phyloP scores from a whole-genome alignment of 768 basidiomycete genomes.

The Solioccasus polychromus region DNA sequence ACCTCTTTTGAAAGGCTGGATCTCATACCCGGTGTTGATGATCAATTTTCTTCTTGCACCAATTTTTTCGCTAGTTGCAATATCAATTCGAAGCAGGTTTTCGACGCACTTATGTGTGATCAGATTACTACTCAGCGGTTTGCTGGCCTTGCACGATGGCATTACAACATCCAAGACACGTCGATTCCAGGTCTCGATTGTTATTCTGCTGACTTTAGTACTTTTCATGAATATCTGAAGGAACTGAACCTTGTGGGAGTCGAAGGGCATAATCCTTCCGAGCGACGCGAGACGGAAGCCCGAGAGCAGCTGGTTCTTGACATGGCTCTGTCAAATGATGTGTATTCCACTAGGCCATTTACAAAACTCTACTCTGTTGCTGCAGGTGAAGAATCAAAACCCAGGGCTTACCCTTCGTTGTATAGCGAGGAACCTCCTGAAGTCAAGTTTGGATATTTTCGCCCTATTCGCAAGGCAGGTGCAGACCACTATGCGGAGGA shows the following conservation, averaged over 20 bases:
- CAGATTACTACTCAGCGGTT: conserved; percentile 42
- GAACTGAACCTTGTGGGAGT: conserved; percentile 43
- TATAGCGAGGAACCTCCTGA: conserved; percentile 55
- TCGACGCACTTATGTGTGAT: conserved; percentile 49
- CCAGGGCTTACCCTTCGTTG: conserved; percentile 37
- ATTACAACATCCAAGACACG: conserved; percentile 45
- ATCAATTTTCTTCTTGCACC: conserved; percentile 44
- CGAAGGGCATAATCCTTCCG: conserved; percentile 37
- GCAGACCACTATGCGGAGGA: conserved; percentile 27
- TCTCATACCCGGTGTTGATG: conserved; percentile 51
- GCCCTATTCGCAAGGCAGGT: conserved; percentile 39
- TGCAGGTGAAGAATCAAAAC: conserved; percentile 7
- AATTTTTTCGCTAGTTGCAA: conserved; percentile 57
- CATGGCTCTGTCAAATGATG: conserved; percentile 53
- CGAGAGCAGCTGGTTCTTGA: conserved; percentile 64
- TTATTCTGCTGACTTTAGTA: conserved; percentile 33
- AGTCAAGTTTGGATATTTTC: conserved; percentile 61
- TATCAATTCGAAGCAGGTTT: conserved; percentile 52
- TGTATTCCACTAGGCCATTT: conserved; percentile 50
- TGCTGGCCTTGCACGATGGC: conserved; percentile 48
- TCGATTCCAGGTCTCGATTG: conserved; percentile 42
- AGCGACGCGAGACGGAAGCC: conserved; percentile 50
- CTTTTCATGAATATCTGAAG: conserved; percentile 38
- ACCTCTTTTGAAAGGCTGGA: conserved; percentile 49
- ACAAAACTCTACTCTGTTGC: conserved; percentile 15